Percentiles rank a stretch among this genome's conserved stretches.
These are phyloP conservation scores for Ophiognomonia clavigignenti-juglandacearum DNA, from an alignment of 2,329 filamentous ascomycete species.

Conservation along the genomic window DNA sequence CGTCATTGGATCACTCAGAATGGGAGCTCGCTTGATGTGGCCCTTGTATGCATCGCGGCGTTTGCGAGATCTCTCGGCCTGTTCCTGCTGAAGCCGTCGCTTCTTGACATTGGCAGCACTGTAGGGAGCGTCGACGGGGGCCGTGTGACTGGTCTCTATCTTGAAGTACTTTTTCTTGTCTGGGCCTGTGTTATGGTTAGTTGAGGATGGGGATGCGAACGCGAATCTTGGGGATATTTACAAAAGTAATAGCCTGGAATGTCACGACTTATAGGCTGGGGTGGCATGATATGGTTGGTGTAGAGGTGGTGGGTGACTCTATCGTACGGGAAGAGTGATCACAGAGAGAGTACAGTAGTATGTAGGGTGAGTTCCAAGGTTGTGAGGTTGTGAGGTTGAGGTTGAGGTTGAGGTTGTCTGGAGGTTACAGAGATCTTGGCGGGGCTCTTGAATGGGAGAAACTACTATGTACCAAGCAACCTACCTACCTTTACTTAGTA, in stretches of 20 bases:
- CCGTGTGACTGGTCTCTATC: slow-evolving; percentile 49
- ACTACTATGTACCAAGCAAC: too few relatives aligned
- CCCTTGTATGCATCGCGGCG: slow-evolving; percentile 6
- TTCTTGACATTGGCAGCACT: slow-evolving; percentile 52
- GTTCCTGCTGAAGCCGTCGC: slow-evolving; percentile 32
- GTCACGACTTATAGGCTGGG: too few relatives aligned
- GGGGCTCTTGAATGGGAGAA: too few relatives aligned
- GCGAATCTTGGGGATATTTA: not conserved
- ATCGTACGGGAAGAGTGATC: too few relatives aligned
- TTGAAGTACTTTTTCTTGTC: slow-evolving; percentile 63
- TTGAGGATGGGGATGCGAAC: not conserved
- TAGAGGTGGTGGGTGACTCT: too few relatives aligned
- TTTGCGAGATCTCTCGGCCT: slow-evolving; percentile 19
- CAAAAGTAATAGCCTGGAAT: slow-evolving; percentile 18
- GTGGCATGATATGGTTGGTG: too few relatives aligned
- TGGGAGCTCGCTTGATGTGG: slow-evolving; percentile 29
- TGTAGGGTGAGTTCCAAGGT: too few relatives aligned
- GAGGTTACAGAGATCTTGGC: too few relatives aligned
- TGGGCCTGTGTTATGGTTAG: slow-evolving; percentile 21
- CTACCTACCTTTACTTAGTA: too few relatives aligned
- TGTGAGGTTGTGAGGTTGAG: too few relatives aligned
- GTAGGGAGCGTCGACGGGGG: slow-evolving; percentile 46
- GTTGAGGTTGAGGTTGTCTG: too few relatives aligned
- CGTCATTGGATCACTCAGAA: slow-evolving; percentile 25
- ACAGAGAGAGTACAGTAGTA: too few relatives aligned